Base-by-base conservation (phyloP, 768 basidiomycete species). In the Leccinellum rugosiceps region DNA sequence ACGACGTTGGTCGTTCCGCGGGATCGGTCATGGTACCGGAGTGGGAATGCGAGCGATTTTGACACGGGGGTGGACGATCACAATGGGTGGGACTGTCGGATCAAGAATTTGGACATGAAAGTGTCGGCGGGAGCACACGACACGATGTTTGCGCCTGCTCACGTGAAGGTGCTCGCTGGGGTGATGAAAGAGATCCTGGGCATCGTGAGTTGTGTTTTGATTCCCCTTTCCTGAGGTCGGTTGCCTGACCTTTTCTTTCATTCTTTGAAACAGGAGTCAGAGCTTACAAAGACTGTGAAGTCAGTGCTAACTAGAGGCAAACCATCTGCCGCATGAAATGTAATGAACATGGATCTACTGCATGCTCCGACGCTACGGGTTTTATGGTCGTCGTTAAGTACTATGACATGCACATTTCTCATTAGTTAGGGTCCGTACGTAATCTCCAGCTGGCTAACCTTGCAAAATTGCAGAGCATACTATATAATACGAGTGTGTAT, bases 1-100 rank as follows among this genome's bases (percentile, higher is more conserved):
- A 46, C 69, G 8, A 70, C 62, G 11, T 61, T 70, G 35, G 38
- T 71, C 8, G 68, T 71, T 44, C 69, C 70, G 13, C 71, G 69
- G 21, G 70, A 71, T 23, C 70, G 70, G 26, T 71, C 65, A 28
- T 70, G 69, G 70, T 70, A 69, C 59, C 66, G 70, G 32, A 69
- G 65, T 30, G 69, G 69, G 3, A 44, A 63, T 15, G 64, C 66
- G 17, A 68, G 64, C 30, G 67, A 68, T 56, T 68, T 68, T 50
- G 70, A 71, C 30, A 72, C 70, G 4, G 70, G 70, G 25, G 21
- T 57, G 8, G 69, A 71, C 35, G 70, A 71, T 43, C 70, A 67
- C 63, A 71, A 71, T 9, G 69, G 69, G 15, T 71, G 69, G 69
- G 66, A 71, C 43, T 60, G 46, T 34, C 62, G 65, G 30, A 61